Conservation (phyloP, 352 stramenopile genomes). For the Phytophthora constricta region DNA sequence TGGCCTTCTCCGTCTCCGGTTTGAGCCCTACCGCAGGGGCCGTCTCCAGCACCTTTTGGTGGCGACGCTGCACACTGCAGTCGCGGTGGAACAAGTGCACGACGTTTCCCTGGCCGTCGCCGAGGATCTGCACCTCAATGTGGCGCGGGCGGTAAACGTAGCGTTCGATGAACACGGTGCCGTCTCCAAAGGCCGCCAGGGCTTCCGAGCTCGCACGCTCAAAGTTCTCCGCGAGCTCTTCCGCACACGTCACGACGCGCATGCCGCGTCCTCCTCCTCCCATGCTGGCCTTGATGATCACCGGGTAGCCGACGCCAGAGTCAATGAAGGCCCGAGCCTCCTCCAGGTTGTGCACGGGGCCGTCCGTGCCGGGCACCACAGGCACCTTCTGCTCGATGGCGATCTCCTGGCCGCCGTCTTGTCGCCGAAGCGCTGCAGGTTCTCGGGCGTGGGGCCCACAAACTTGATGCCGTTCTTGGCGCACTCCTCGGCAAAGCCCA, state of each 20-base stretch:
- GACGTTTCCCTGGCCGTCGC: constrained; percentile 94
- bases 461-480: constrained; percentile 94
- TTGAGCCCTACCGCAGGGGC: constrained; percentile 90
- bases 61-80: constrained; percentile 97
- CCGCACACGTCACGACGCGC: constrained; percentile 87
- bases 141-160: constrained; percentile 96
- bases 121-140: constrained; percentile 98
- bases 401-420: constrained; percentile 91
- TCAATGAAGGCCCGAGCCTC: constrained; percentile 93
- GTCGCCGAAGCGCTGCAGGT: constrained; percentile 89
- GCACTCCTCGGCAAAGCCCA: constrained; percentile 94
- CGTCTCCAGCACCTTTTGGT: constrained; percentile 98
- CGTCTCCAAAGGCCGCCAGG: constrained; percentile 94
- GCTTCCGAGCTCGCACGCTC: constrained; percentile 85
- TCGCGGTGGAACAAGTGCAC: constrained; percentile 97
- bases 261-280: constrained; percentile 97
- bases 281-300: constrained; percentile 99
- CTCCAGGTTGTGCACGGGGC: constrained; percentile 87
- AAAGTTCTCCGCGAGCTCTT: constrained; percentile 92
- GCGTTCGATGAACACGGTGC: constrained; percentile 95
- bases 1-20: constrained; percentile 84
- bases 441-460: constrained; percentile 94
- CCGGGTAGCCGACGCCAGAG: constrained; percentile 91
- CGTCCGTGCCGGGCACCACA: constrained; percentile 91
- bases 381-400: constrained; percentile 91